phyloP scores from a whole-genome alignment of 2,329 filamentous ascomycete genomes.

The Pseudogymnoascus sp. region DNA sequence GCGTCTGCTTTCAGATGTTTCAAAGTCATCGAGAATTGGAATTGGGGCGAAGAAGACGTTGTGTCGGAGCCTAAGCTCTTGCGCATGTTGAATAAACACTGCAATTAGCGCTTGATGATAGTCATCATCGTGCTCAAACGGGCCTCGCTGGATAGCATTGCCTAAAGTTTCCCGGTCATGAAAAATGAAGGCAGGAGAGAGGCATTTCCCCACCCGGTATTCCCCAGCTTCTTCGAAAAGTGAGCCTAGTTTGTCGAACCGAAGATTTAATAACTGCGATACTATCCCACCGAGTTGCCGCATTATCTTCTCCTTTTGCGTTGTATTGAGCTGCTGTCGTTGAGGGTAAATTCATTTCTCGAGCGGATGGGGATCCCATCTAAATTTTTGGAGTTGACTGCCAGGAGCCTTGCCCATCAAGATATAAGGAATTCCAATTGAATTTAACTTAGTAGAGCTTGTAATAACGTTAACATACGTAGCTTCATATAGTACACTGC shows the following conservation, averaged over 20 bases:
- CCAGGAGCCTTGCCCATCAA: constrained; percentile 15
- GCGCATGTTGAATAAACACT: constrained; percentile 19
- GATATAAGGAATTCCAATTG: constrained; percentile 11
- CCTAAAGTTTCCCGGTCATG: not conserved
- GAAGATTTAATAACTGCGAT: constrained; percentile 12
- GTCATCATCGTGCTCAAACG: constrained; percentile 20
- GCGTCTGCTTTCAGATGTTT: constrained; percentile 17
- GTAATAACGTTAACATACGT: not conserved
- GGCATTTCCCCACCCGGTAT: constrained; percentile 12
- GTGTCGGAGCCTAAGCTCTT: constrained; percentile 22
- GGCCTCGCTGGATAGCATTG: constrained; percentile 21
- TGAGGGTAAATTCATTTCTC: constrained; percentile 4
- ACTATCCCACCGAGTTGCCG: constrained; percentile 11
- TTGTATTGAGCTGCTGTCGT: constrained; percentile 6
- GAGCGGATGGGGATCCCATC: constrained; percentile 10
- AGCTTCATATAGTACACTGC: not conserved
- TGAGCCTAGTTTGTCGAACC: constrained; percentile 15
- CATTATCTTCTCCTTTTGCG: constrained; percentile 13
- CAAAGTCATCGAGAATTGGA: constrained; percentile 21
- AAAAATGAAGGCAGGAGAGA: not conserved
- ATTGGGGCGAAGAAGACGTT: constrained; percentile 26
- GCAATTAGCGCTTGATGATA: constrained; percentile 23
- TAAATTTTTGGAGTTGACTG: constrained; percentile 12
- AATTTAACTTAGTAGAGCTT: constrained; percentile 9
- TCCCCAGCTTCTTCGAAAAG: constrained; percentile 11